Evolutionary conservation across 192 early-diverging fungal species (phyloP), one percentile per base, ranked within the genome.

Genomic region (Rhizophagus sp.): DNA sequence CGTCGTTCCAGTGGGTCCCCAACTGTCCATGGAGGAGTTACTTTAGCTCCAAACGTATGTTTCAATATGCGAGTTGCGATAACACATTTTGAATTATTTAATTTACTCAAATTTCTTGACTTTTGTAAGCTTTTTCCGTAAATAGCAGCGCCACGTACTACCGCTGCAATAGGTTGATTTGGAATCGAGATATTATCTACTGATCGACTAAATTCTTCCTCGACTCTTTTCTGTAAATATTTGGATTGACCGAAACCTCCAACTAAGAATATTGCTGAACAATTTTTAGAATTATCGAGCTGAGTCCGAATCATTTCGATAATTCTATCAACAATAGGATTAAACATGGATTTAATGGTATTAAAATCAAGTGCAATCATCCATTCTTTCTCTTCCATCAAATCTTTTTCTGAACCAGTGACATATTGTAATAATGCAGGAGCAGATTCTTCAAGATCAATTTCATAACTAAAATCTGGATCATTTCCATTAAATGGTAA

Each of bases 221-320:
- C 82, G 10, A 88, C 83, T 27, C 86, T 84, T 34, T 85, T 84
- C 50, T 84, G 84, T 15, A 89, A 67, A 73, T 89, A 89, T 11
- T 85, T 85, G 7, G 87, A 88, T 0, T 85, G 82, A 22, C 88
- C 85, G 78, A 90, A 90, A 0, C 88, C 88, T 80, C 88, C 88
- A 11, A 88, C 87, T 50, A 90, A 63, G 52, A 90, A 86, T 36
- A 90, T 84, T n/a, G 88, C 87, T 30, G 87, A 84, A 24, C 87
- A 79, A 9, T 76, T 70, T 34, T 82, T 72, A 10, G 85, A 81
- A 69, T 87, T 83, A 34, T 84, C 76, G 17, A 90, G 64, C 50
- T 88, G 87, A n/a, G 86, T 83, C 72, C 88, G 86, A 52, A 88
- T 87, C 76, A 90, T 69, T n/a, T 80, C 79, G 11, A 90, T 36